Evolutionary conservation across 495 filamentous ascomycete genomes (phyloP).

Genomic region (Trichocladium antarcticum): DNA sequence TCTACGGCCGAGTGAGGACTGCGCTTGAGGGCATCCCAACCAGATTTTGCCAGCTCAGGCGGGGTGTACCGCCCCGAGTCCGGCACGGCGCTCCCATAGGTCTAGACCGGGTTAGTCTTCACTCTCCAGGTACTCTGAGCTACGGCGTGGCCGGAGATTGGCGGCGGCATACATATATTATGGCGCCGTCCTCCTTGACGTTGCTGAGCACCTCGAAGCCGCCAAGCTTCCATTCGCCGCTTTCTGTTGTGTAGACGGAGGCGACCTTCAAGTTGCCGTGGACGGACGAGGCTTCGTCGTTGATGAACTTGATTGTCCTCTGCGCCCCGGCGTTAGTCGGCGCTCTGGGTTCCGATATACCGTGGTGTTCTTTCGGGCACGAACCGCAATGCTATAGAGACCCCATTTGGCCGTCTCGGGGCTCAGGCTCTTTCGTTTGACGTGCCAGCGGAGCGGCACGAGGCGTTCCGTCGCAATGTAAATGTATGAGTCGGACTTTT

Average conservation of each 20-base stretch:
- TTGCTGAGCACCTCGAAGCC: slow-evolving; percentile 91
- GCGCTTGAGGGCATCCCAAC: slow-evolving; percentile 82
- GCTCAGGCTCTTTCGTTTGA: slow-evolving; percentile 69
- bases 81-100: slow-evolving; percentile 74
- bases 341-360: not conserved
- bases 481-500: slow-evolving; percentile 80
- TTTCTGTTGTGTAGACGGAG: slow-evolving; percentile 84
- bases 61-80: slow-evolving; percentile 71
- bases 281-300: slow-evolving; percentile 80
- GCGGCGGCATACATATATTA: slow-evolving; percentile 60
- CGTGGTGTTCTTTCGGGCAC: slow-evolving; percentile 11
- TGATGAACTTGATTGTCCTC: slow-evolving; percentile 92
- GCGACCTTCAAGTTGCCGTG: slow-evolving; percentile 77
- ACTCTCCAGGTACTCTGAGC: too few relatives aligned
- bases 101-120: slow-evolving; percentile 38
- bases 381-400: slow-evolving; percentile 69
- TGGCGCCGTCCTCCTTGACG: slow-evolving; percentile 85
- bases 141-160: not conserved
- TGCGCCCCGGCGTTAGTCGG: slow-evolving; percentile 25
- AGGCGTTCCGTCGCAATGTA: slow-evolving; percentile 93
- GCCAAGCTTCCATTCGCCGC: slow-evolving; percentile 93
- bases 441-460: slow-evolving; percentile 72
- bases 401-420: slow-evolving; percentile 95
- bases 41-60: slow-evolving; percentile 73
- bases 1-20: slow-evolving; percentile 73